phyloP scores from a whole-genome alignment of 169 alveolate species.

The Eimeria praecox region DNA sequence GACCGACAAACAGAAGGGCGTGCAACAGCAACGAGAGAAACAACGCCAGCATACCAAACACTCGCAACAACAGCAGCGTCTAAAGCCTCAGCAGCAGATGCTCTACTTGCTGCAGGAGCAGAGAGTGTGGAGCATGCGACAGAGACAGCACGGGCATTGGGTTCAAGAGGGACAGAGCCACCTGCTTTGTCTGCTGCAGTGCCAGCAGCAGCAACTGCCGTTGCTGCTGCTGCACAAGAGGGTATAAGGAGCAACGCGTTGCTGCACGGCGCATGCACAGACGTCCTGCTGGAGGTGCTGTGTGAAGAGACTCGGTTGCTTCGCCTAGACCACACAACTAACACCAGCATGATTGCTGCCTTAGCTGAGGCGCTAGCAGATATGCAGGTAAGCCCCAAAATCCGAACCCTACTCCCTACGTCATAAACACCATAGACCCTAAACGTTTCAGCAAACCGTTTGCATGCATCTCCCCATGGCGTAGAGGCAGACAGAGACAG shows the following conservation, averaged over 20 bases:
- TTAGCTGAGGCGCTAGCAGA: slow-evolving; percentile 68
- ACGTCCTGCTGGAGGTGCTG: slow-evolving; percentile 67
- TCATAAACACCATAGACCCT: not conserved
- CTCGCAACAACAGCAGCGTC: slow-evolving; percentile 20
- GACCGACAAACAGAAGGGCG: not conserved
- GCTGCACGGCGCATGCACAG: slow-evolving; percentile 44
- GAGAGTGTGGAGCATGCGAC: not conserved
- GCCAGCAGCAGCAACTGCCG: slow-evolving; percentile 19
- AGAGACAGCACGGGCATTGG: not conserved
- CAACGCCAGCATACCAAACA: too few species aligned
- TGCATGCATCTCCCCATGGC: not conserved
- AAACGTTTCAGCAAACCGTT: not conserved
- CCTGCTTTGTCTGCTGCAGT: not conserved
- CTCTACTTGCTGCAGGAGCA: not conserved
- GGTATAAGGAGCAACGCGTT: slow-evolving; percentile 51
- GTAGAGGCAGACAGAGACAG: not conserved
- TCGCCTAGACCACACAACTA: slow-evolving; percentile 74
- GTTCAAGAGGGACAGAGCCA: not conserved
- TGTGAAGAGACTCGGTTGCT: slow-evolving; percentile 80
- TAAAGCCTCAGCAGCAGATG: not conserved
- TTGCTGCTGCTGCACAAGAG: slow-evolving; percentile 20
- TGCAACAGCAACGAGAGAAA: not conserved
- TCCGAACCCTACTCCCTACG: not conserved
- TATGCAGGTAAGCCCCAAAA: slow-evolving; percentile 33
- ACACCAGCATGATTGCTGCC: slow-evolving; percentile 78